These are phyloP conservation scores for Podospora tetraspora DNA, from an alignment of 495 filamentous ascomycete species.

Conservation along the genomic window DNA sequence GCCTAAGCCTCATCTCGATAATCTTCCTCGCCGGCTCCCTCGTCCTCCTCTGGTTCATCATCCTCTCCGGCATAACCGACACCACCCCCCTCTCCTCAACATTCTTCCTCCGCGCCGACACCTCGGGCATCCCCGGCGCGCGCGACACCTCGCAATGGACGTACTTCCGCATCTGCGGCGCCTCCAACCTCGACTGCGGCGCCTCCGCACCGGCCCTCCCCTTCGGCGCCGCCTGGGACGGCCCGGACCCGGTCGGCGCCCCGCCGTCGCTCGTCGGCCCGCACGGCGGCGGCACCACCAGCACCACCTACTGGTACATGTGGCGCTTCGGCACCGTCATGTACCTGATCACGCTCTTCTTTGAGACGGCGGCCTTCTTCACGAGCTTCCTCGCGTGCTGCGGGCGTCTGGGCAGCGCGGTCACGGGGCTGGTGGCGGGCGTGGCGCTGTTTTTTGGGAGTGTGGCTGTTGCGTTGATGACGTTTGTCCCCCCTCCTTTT, in stretches of 20 bases:
- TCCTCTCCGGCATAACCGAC: constrained; percentile 62
- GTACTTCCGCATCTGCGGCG: constrained; percentile 66
- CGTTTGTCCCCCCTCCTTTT: constrained; percentile 36
- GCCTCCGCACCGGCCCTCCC: constrained; percentile 39
- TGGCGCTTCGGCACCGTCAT: constrained; percentile 67
- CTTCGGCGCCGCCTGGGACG: constrained; percentile 47
- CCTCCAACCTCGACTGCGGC: constrained; percentile 45
- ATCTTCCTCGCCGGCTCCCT: constrained; percentile 69
- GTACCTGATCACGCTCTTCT: constrained; percentile 64
- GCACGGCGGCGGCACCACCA: constrained; percentile 46
- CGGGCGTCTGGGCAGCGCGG: constrained; percentile 43
- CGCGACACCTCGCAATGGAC: constrained; percentile 71
- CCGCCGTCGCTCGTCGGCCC: constrained; percentile 39
- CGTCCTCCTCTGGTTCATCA: constrained; percentile 72
- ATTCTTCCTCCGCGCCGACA: constrained; percentile 77
- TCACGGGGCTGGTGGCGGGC: constrained; percentile 36
- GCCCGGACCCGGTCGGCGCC: constrained; percentile 29
- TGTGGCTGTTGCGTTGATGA: constrained; percentile 48
- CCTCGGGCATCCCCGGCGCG: constrained; percentile 61
- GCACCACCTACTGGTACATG: constrained; percentile 47
- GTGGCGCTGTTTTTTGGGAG: constrained; percentile 42
- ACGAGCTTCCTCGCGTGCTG: constrained; percentile 47
- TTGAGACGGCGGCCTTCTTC: constrained; percentile 52
- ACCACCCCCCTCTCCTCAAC: constrained; percentile 61
- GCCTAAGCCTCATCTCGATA: constrained; percentile 52